Conservation (phyloP, 805 yeast genomes). For the Cyberlindnera lachancei region DNA sequence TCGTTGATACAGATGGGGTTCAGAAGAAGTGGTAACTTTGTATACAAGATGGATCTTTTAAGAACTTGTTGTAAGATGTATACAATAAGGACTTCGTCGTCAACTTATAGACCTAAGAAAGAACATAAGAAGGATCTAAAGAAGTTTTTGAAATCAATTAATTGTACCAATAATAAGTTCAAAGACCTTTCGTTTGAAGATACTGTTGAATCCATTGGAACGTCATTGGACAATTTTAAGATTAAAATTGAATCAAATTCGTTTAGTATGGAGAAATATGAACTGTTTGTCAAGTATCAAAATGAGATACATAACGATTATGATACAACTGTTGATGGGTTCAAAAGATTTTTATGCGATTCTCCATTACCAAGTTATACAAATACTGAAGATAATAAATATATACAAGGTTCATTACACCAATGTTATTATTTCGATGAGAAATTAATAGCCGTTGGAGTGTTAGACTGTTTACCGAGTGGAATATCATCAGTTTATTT, state of each 20-base stretch:
- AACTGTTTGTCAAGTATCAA: constrained; percentile 64
- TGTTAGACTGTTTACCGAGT: constrained; percentile 67
- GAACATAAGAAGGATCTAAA: constrained; percentile 63
- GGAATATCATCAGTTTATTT: constrained; percentile 81
- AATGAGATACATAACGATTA: constrained; percentile 58
- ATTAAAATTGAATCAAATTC: constrained; percentile 47
- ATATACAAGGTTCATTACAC: constrained; percentile 60
- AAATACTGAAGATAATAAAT: constrained; percentile 1
- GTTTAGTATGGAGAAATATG: constrained; percentile 51
- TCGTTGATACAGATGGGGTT: constrained; percentile 62
- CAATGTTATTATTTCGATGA: constrained; percentile 66
- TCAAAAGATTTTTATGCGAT: constrained; percentile 60
- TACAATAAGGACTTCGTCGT: constrained; percentile 60
- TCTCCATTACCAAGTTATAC: constrained; percentile 41
- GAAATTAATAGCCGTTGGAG: constrained; percentile 64
- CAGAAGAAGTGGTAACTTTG: constrained; percentile 67
- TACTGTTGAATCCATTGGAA: not conserved
- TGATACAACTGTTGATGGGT: constrained; percentile 39
- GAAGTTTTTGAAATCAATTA: constrained; percentile 33
- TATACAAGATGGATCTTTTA: constrained; percentile 60
- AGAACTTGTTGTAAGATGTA: constrained; percentile 74
- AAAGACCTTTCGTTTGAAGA: not conserved
- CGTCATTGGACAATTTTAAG: constrained; percentile 14
- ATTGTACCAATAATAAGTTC: not conserved
- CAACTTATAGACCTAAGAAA: constrained; percentile 42